Conservation (phyloP, 2,329 filamentous ascomycete species). For the Penicillium sp. region DNA sequence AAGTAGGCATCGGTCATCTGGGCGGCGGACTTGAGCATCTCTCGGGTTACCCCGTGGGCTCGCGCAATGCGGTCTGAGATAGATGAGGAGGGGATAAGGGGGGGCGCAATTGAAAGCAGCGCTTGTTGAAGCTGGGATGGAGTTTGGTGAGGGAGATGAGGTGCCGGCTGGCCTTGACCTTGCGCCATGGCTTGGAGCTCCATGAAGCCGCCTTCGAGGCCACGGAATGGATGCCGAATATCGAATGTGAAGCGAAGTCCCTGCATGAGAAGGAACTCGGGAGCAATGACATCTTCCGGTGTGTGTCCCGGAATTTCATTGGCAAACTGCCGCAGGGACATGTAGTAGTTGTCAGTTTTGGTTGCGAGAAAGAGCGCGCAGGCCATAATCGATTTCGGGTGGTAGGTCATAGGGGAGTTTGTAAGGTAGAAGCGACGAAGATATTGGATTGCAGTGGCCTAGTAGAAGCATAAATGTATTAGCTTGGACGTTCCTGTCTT, state of each 20-base stretch:
- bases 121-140: slow-evolving; percentile 31
- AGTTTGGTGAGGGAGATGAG: slow-evolving; percentile 31
- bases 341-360: slow-evolving; percentile 85
- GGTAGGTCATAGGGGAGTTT: slow-evolving; percentile 95
- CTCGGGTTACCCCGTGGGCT: slow-evolving; percentile 70
- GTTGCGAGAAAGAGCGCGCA: slow-evolving; percentile 89
- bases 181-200: slow-evolving; percentile 69
- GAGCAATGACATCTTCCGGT: slow-evolving; percentile 78
- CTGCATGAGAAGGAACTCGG: slow-evolving; percentile 90
- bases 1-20: slow-evolving; percentile 95
- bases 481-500: not conserved
- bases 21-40: slow-evolving; percentile 73
- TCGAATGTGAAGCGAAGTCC: slow-evolving; percentile 91
- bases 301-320: slow-evolving; percentile 68
- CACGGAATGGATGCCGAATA: slow-evolving; percentile 84
- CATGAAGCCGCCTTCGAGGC: slow-evolving; percentile 80
- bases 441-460: slow-evolving; percentile 82
- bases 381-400: slow-evolving; percentile 82
- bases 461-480: not conserved
- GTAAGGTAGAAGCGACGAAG: slow-evolving; percentile 92
- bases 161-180: slow-evolving; percentile 50
- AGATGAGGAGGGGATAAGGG: slow-evolving; percentile 28
- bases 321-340: slow-evolving; percentile 64
- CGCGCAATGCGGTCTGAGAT: slow-evolving; percentile 51
- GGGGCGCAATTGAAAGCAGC: slow-evolving; percentile 32